Percentiles rank a stretch among this genome's conserved stretches.
Conservation (phyloP, 371 early-diverging fungal genomes). For the Choanephora cucurbitarum region DNA sequence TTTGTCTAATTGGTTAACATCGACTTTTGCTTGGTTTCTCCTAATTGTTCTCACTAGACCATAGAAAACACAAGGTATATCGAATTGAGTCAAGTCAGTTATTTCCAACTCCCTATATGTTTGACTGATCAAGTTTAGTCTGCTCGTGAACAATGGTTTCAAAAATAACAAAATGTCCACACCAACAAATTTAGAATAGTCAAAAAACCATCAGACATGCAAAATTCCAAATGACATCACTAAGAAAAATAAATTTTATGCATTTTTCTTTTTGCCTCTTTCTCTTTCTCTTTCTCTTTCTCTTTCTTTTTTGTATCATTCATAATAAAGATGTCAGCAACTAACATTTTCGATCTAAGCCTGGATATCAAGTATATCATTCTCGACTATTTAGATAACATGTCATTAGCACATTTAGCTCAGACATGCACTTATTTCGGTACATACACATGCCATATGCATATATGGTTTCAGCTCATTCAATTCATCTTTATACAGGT, state of each 20-base stretch:
- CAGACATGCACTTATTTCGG: slow-evolving; percentile 29
- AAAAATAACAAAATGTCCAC: too few relatives aligned
- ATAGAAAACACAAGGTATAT: too few relatives aligned
- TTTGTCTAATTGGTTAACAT: too few relatives aligned
- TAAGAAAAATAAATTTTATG: not conserved
- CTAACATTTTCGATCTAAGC: slow-evolving; percentile 18
- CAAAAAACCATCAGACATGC: not conserved
- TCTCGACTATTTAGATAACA: slow-evolving; percentile 18
- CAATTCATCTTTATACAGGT: slow-evolving; percentile 6
- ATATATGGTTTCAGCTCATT: not conserved
- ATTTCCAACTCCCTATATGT: too few relatives aligned
- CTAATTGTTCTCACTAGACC: too few relatives aligned
- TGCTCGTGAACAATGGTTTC: too few relatives aligned
- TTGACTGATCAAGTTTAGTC: too few relatives aligned
- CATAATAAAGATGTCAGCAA: too few relatives aligned
- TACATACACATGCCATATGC: not conserved
- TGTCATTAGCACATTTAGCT: slow-evolving; percentile 20
- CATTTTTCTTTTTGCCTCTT: not conserved
- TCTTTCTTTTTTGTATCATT: not conserved
- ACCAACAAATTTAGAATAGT: not conserved
- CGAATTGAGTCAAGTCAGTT: too few relatives aligned
- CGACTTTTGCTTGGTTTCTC: too few relatives aligned
- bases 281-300: not conserved
- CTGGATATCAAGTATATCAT: slow-evolving; percentile 20
- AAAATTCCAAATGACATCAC: not conserved